Evolutionary conservation across 2,329 filamentous ascomycete genomes (phyloP).

Genomic region (Anthostomella pinea): DNA sequence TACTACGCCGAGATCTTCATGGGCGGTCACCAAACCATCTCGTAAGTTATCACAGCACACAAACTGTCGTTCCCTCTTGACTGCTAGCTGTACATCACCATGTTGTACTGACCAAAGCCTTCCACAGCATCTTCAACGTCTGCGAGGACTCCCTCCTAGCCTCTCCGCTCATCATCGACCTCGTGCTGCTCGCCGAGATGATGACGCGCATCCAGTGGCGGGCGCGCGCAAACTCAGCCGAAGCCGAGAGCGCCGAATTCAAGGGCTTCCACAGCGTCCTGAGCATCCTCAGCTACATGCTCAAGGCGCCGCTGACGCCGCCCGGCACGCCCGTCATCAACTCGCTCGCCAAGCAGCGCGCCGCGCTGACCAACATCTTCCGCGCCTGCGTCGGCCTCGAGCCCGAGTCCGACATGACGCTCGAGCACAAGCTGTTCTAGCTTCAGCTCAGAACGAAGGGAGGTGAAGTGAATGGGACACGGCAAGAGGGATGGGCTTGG

Average conservation of each 20-base stretch:
- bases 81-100: neutral
- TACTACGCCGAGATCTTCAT: slow-evolving; percentile 99
- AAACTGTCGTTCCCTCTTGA: neutral
- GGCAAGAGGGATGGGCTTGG: no score
- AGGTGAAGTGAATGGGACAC: no score
- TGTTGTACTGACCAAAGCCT: neutral
- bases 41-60: slow-evolving; percentile 45
- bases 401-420: slow-evolving; percentile 97
- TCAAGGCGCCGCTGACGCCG: slow-evolving; percentile 91
- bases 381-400: slow-evolving; percentile 94
- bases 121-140: slow-evolving; percentile 86
- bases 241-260: slow-evolving; percentile 60
- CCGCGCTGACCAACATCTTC: slow-evolving; percentile 95
- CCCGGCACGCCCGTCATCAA: slow-evolving; percentile 96
- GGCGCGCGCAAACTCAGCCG: slow-evolving; percentile 51
- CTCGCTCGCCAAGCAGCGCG: slow-evolving; percentile 91
- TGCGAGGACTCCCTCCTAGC: slow-evolving; percentile 97
- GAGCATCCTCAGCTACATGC: slow-evolving; percentile 98
- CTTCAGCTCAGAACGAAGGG: neutral
- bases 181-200: slow-evolving; percentile 90
- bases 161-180: slow-evolving; percentile 93
- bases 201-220: slow-evolving; percentile 99
- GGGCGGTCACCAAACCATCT: slow-evolving; percentile 96
- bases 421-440: slow-evolving; percentile 96
- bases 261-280: slow-evolving; percentile 96